Conservation (phyloP, 768 basidiomycete species). For the Coprinopsis sp. region DNA sequence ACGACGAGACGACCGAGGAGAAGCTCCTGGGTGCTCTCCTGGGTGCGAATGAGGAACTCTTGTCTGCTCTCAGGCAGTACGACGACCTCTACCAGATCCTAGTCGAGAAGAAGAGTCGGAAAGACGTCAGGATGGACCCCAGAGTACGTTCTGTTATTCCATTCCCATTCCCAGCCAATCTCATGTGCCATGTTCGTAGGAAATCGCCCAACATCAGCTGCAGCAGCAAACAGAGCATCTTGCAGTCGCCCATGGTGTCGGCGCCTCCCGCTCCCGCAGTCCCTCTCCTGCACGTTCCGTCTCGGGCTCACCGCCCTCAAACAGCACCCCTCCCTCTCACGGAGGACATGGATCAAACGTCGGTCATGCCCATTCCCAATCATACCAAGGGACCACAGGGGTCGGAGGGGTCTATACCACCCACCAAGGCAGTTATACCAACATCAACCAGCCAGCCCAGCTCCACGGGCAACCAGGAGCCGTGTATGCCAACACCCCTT, state of each 20-base stretch:
- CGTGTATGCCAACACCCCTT: too few species aligned
- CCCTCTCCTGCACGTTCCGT: constrained; percentile 45
- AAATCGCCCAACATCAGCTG: constrained; percentile 36
- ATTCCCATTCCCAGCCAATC: background rate
- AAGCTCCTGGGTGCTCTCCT: constrained; percentile 68
- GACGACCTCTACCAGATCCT: constrained; percentile 74
- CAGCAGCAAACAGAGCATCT: too few species aligned
- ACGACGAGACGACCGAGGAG: constrained; percentile 65
- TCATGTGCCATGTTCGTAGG: constrained; percentile 12
- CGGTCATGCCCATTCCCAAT: too few species aligned
- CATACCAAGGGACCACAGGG: too few species aligned
- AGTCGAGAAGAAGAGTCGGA: constrained; percentile 60
- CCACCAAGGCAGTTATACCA: too few species aligned
- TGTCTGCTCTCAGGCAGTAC: constrained; percentile 65
- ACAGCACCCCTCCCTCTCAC: too few species aligned
- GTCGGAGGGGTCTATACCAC: constrained; percentile 17
- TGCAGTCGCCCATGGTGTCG: constrained; percentile 29
- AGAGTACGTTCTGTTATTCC: constrained; percentile 44
- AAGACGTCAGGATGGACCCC: constrained; percentile 61
- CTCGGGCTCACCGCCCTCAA: constrained; percentile 26
- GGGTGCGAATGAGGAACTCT: constrained; percentile 65
- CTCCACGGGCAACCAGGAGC: too few species aligned
- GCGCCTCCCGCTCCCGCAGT: constrained; percentile 37
- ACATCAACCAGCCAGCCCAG: too few species aligned
- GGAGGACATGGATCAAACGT: too few species aligned